Evolutionary conservation across 2,329 filamentous ascomycete genomes (phyloP), one percentile per base, ranked within the genome.

Genomic region (Neophaeococcomyces mojaviensis): DNA sequence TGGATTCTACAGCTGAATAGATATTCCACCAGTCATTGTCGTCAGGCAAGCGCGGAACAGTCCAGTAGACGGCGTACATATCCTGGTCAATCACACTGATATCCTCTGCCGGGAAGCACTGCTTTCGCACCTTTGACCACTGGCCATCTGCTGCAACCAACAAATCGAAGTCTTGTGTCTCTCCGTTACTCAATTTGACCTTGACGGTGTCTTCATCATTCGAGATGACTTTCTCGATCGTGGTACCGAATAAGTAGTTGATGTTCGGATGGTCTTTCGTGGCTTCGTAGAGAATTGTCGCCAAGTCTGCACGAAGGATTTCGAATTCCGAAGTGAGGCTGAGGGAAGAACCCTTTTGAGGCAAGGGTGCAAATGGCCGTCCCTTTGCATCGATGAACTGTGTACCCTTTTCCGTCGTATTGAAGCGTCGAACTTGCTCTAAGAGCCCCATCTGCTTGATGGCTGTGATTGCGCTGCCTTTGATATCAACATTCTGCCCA

Each of bases 401-500:
- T 31, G 47, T 37, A 9, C 53, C 53, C 20, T 28, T 34, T 35
- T 55, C 53, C 13, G 40, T 40, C 22, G 52, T 53, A 28, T 33
- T 47, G 7, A 38, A 39, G 16, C 30, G 15, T 19, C 44, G 22
- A 20, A 55, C 51, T 20, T 43, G 37, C 18, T 51, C 46, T 13
- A 55, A 40, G 22, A 57, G 42, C 16, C 49, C 54, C 52, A 54
- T 54, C 30, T 22, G 20, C 32, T 48, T 46, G 26, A 54, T 49
- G 12, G 55, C 49, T 20, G 45, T 20, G 20, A 54, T 32, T 33
- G 53, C 54, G 30, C 44, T 44, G 30, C 48, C 54, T 43, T 54
- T 43, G n/a, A 56, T 55, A 39, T 56, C 53, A 46, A 56, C 43
- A 7, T 47, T 45, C 43, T 55, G 53, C 24, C 54, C 54, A n/a